phyloP scores from a whole-genome alignment of 1,139 yeast genomes.

The Candida smagusa region DNA sequence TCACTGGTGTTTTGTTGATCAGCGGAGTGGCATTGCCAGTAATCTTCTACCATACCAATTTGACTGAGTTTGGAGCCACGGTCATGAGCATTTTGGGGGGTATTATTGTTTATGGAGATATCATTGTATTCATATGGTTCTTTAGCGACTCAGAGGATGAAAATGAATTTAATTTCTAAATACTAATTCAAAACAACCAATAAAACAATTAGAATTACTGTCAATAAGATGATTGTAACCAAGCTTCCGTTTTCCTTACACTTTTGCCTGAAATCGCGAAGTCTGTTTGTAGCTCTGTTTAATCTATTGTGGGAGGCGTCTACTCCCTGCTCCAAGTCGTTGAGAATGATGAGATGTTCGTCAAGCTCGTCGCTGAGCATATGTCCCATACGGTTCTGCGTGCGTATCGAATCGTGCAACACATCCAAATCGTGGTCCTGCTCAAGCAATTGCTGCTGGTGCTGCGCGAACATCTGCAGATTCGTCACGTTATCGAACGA shows the following conservation, averaged over 20 bases:
- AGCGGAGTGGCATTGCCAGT: conserved; percentile 69
- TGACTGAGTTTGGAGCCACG: conserved; percentile 57
- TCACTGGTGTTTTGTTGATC: conserved; percentile 64
- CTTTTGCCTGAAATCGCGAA: conserved; percentile 52
- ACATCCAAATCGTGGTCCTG: conserved; percentile 64
- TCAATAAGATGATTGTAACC: conserved; percentile 62
- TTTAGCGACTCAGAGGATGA: conserved; percentile 57
- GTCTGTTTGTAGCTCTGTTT: conserved; percentile 50
- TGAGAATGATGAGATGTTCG: conserved; percentile 64
- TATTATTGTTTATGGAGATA: conserved; percentile 64
- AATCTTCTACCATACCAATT: conserved; percentile 56
- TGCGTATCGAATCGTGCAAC: conserved; percentile 57
- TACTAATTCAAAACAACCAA: conserved; percentile 54
- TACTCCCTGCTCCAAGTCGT: conserved; percentile 68
- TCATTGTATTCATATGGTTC: conserved; percentile 67
- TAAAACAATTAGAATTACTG: conserved; percentile 55
- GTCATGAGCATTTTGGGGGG: conserved; percentile 72
- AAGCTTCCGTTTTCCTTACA: conserved; percentile 71
- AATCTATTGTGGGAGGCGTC: conserved; percentile 54
- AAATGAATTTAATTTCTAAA: conserved; percentile 47
- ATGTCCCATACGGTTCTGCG: conserved; percentile 65
- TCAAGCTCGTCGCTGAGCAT: conserved; percentile 65
- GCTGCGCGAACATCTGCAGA: conserved; percentile 58
- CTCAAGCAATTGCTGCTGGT: conserved; percentile 58
- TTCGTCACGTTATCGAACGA: conserved; percentile 35